phyloP scores from a whole-genome alignment of 164 flowering plant genomes.

The Umbellularia californica region DNA sequence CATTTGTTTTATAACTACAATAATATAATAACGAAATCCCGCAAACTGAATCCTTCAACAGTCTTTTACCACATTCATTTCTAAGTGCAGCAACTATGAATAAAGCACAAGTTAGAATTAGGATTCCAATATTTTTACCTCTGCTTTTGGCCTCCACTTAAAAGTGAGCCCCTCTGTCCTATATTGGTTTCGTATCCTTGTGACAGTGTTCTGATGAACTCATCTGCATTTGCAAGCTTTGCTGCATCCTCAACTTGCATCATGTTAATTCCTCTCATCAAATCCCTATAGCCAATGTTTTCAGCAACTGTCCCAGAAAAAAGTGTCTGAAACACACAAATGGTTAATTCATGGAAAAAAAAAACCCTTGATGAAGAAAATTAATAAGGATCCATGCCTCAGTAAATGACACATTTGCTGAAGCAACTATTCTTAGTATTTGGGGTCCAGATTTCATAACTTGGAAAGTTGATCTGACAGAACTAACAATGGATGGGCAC shows the following conservation, averaged over 20 bases:
- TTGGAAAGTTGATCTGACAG: neutral
- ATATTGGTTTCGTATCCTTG: slow-evolving; percentile 62
- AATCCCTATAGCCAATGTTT: slow-evolving; percentile 90
- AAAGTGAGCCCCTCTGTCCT: slow-evolving; percentile 81
- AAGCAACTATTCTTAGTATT: no score
- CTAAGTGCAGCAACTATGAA: neutral
- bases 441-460: neutral
- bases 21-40: neutral
- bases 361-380: neutral
- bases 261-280: slow-evolving; percentile 63
- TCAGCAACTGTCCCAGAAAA: slow-evolving; percentile 95
- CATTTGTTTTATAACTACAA: no score
- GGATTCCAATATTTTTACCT: slow-evolving; percentile 38
- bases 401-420: no score
- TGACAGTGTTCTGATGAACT: slow-evolving; percentile 69
- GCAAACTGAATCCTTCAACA: neutral
- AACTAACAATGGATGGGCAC: neutral
- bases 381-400: neutral
- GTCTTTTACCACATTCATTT: neutral
- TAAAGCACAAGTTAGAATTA: neutral
- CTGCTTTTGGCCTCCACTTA: slow-evolving; percentile 99
- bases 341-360: neutral
- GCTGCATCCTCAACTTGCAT: slow-evolving; percentile 69
- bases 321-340: slow-evolving; percentile 48
- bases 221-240: slow-evolving; percentile 82